A percentile compares a stretch with the other conserved stretches of the same genome.
phyloP scores from a whole-genome alignment of 441 rosid species.

The Biscutella laevigata region DNA sequence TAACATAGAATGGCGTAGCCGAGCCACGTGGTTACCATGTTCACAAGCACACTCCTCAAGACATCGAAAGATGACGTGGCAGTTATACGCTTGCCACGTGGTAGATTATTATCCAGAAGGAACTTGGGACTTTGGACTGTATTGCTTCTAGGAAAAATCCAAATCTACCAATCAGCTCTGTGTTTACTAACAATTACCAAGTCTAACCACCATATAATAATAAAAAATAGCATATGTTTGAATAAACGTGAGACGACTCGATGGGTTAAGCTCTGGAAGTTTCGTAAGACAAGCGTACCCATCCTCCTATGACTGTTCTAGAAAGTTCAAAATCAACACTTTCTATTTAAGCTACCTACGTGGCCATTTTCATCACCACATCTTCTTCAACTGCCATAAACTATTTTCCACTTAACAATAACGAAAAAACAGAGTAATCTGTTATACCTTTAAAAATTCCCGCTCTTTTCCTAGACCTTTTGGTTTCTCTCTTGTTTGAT shows the following conservation, averaged over 20 bases:
- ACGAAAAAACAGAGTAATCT: conserved; percentile 8
- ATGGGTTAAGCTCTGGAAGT: conserved; percentile 38
- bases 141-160: conserved; percentile 1
- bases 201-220: too few species aligned
- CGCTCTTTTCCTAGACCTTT: neutral
- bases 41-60: conserved; percentile 10
- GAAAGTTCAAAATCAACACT: conserved; percentile 30
- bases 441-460: conserved; percentile 13
- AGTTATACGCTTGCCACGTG: neutral
- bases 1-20: conserved; percentile 5
- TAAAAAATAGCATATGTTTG: neutral
- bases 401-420: neutral
- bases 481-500: neutral
- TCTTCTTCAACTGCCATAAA: conserved; percentile 6
- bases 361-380: conserved; percentile 16
- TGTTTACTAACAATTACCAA: too few species aligned
- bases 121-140: conserved; percentile 5
- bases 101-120: neutral
- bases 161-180: conserved; percentile 8
- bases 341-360: conserved; percentile 12
- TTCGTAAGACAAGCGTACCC: conserved; percentile 22
- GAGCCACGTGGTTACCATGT: conserved; percentile 1
- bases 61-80: neutral
- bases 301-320: conserved; percentile 18
- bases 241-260: neutral